Conservation (phyloP, 164 flowering plant species). For the Liriodendron chinense region DNA sequence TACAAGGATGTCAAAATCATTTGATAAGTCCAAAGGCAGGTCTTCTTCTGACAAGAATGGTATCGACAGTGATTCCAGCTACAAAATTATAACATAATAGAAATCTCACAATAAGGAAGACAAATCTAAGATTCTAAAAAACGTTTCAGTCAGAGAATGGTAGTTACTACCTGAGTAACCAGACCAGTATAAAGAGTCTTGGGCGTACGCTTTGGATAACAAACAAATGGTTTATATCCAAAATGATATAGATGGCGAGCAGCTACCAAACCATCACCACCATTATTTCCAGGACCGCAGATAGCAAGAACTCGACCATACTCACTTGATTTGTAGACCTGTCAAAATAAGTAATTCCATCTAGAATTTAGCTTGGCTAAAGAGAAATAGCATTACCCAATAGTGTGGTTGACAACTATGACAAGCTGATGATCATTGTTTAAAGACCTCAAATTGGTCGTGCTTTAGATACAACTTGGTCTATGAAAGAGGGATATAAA, state of each 20-base stretch:
- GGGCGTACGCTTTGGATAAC: conserved; percentile 84
- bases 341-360: conserved; percentile 7
- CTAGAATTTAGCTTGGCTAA: neutral
- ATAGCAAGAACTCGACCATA: conserved; percentile 72
- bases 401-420: neutral
- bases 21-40: conserved; percentile 69
- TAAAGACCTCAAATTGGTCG: neutral
- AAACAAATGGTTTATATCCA: conserved; percentile 77
- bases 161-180: conserved; percentile 72
- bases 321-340: conserved; percentile 75
- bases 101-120: conserved; percentile 12
- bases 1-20: conserved; percentile 71
- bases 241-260: conserved; percentile 95
- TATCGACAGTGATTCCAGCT: conserved; percentile 81
- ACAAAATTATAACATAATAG: conserved; percentile 28
- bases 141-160: neutral
- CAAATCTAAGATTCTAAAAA: neutral
- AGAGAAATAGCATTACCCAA: neutral
- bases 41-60: conserved; percentile 85
- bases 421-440: neutral
- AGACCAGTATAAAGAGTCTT: conserved; percentile 82
- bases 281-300: conserved; percentile 99
- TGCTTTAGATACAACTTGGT: neutral
- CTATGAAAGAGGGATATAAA: neutral
- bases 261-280: conserved; percentile 96